A percentile compares a stretch with the other conserved stretches of the same genome.
These are phyloP conservation scores for Thraustochytrium sp. DNA, from an alignment of 352 stramenopile species.

Conservation along the genomic window DNA sequence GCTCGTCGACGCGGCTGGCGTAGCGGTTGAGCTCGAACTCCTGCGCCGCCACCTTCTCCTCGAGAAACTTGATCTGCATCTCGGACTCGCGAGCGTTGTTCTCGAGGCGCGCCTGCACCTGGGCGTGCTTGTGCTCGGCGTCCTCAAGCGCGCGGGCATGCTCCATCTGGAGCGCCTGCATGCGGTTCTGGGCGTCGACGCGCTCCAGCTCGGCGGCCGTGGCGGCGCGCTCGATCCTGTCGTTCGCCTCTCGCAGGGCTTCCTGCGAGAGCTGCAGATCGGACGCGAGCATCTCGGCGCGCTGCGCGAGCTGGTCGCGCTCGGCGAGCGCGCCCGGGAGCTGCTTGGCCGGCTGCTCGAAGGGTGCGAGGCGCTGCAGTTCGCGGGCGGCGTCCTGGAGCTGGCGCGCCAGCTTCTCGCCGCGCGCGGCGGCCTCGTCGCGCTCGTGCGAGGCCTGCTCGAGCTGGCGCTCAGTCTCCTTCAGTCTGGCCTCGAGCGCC, in stretches of 20 bases:
- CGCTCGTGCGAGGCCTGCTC: background rate
- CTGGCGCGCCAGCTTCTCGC: background rate
- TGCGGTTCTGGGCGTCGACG: background rate
- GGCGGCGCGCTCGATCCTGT: background rate
- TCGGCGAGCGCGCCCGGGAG: background rate
- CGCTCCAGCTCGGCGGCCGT: background rate
- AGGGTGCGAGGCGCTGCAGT: background rate
- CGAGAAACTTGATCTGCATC: background rate
- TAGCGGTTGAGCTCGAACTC: conserved; percentile 1
- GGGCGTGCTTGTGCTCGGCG: background rate
- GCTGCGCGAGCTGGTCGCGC: background rate
- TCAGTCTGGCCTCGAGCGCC: background rate
- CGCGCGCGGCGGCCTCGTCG: background rate
- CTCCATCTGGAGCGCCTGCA: background rate
- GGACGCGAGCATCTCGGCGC: background rate
- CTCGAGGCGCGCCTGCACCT: background rate
- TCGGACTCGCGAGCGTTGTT: background rate
- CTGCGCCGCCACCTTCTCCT: background rate
- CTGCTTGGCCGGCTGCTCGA: background rate
- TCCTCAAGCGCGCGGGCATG: background rate
- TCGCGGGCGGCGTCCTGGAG: too few relatives aligned
- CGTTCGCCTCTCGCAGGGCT: background rate
- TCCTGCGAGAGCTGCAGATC: background rate
- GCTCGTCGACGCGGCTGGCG: background rate
- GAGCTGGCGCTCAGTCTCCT: background rate